phyloP scores from a whole-genome alignment of 805 yeast species.

The Candida pseudofarinosa region DNA sequence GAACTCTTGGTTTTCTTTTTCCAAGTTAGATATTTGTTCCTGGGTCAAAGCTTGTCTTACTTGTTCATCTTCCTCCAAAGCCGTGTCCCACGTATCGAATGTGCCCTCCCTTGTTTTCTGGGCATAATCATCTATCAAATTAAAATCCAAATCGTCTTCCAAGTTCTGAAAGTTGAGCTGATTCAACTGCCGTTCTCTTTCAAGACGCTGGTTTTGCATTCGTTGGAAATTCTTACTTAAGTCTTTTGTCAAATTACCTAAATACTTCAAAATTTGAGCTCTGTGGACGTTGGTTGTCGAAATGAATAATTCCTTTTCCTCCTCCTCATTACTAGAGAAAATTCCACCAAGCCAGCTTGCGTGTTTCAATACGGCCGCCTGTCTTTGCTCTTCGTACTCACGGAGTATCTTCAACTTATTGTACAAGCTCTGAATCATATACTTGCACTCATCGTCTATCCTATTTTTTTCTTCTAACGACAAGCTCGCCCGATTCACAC shows the following conservation, averaged over 20 bases:
- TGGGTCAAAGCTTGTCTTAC: conserved; percentile 30
- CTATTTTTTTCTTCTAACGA: conserved; percentile 48
- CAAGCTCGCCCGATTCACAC: conserved; percentile 17
- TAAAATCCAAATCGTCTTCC: conserved; percentile 27
- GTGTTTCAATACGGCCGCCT: conserved; percentile 12
- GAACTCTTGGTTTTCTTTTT: conserved; percentile 55
- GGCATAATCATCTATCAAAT: conserved; percentile 1
- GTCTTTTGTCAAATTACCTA: conserved; percentile 40
- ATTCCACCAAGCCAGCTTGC: conserved; percentile 13
- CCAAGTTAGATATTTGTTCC: conserved; percentile 55
- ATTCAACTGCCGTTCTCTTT: conserved; percentile 33
- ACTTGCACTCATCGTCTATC: conserved; percentile 52
- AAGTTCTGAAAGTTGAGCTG: conserved; percentile 39
- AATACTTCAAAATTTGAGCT: conserved; percentile 45
- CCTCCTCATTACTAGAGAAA: conserved; percentile 31
- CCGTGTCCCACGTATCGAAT: conserved; percentile 2
- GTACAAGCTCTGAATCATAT: conserved; percentile 48
- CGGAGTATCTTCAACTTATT: conserved; percentile 48
- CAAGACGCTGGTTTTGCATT: conserved; percentile 47
- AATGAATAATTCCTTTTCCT: conserved; percentile 29
- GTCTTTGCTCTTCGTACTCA: conserved; percentile 49
- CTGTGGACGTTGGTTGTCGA: conserved; percentile 42
- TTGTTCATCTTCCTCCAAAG: conserved; percentile 10
- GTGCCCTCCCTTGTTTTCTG: conserved; percentile 5
- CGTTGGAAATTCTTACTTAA: conserved; percentile 44